These are phyloP conservation scores for Cavenderia fasciculata DNA, from an alignment of 78 protist genomes.

Conservation along the genomic window DNA sequence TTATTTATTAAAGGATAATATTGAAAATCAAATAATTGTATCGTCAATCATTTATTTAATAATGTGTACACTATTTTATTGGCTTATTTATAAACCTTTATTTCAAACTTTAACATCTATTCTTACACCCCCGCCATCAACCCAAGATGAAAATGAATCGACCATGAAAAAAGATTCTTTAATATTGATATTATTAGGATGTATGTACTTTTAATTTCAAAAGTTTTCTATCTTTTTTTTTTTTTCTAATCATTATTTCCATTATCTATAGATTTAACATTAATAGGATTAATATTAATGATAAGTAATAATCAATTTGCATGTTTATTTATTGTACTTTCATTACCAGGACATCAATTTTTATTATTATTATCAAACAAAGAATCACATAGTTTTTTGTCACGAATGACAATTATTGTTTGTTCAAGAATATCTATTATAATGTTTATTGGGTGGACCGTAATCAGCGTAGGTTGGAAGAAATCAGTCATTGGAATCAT, in stretches of 20 bases:
- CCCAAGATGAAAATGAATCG: neutral
- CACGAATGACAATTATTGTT: slow-evolving; percentile 36
- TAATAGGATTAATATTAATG: slow-evolving; percentile 47
- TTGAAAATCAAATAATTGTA: slow-evolving; percentile 46
- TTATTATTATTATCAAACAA: slow-evolving; percentile 7
- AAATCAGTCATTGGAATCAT: slow-evolving; percentile 35
- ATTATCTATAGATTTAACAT: slow-evolving; percentile 45
- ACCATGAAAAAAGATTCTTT: slow-evolving; percentile 32
- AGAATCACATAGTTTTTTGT: slow-evolving; percentile 16
- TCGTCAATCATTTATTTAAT: slow-evolving; percentile 7
- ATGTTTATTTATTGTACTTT: slow-evolving; percentile 45
- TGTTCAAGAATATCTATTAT: too few relatives aligned
- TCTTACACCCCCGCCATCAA: neutral
- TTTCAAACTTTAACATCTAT: neutral
- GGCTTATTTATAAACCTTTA: slow-evolving; percentile 2
- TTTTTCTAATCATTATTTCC: neutral
- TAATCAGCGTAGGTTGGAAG: slow-evolving; percentile 60
- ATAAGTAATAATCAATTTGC: slow-evolving; percentile 71
- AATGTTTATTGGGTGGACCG: slow-evolving; percentile 54
- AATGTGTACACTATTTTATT: slow-evolving; percentile 11
- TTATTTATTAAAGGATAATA: neutral
- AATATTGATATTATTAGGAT: slow-evolving; percentile 20
- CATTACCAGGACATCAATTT: slow-evolving; percentile 58
- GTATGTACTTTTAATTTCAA: slow-evolving; percentile 6
- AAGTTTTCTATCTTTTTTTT: neutral